Evolutionary conservation across 352 stramenopile species (phyloP).

Genomic region (Pythium guiyangense): DNA sequence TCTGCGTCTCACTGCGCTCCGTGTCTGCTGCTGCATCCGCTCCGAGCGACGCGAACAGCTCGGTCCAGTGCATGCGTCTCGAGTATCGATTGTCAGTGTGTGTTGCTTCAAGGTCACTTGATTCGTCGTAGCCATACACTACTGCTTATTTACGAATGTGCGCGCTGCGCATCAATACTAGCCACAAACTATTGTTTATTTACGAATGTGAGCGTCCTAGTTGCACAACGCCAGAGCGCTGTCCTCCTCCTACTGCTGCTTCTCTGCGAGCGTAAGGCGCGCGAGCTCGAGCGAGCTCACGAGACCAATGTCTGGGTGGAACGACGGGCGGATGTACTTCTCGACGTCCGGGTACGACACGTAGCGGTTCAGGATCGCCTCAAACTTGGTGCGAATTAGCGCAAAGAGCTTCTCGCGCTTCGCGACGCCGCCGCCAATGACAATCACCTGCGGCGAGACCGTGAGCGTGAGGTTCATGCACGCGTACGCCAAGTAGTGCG

Average conservation of each 20-base stretch:
- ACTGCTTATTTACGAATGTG: neutral
- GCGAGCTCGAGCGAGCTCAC: constrained; percentile 81
- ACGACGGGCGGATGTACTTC: constrained; percentile 79
- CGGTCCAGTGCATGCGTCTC: constrained; percentile 18
- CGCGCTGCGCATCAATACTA: too few species aligned
- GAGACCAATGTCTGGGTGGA: constrained; percentile 78
- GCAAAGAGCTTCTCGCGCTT: constrained; percentile 87
- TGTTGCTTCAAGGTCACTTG: too few species aligned
- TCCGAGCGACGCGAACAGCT: constrained; percentile 21
- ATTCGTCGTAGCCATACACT: too few species aligned
- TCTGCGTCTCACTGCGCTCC: neutral
- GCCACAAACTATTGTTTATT: too few species aligned
- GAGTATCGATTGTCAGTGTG: too few species aligned
- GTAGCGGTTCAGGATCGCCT: constrained; percentile 75
- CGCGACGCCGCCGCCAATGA: constrained; percentile 94
- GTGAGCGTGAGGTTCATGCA: constrained; percentile 93
- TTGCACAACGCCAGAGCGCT: too few species aligned
- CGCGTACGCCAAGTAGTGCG: constrained; percentile 94
- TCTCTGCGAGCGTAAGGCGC: constrained; percentile 47
- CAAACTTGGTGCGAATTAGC: constrained; percentile 78
- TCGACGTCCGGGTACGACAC: constrained; percentile 63
- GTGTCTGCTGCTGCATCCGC: neutral
- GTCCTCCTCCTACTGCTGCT: constrained; percentile 2
- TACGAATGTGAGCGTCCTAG: neutral
- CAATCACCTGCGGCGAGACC: constrained; percentile 92